Evolutionary conservation across 202 grass and related monocot species (phyloP).

Genomic region (Dendrocalamus latiflorus): DNA sequence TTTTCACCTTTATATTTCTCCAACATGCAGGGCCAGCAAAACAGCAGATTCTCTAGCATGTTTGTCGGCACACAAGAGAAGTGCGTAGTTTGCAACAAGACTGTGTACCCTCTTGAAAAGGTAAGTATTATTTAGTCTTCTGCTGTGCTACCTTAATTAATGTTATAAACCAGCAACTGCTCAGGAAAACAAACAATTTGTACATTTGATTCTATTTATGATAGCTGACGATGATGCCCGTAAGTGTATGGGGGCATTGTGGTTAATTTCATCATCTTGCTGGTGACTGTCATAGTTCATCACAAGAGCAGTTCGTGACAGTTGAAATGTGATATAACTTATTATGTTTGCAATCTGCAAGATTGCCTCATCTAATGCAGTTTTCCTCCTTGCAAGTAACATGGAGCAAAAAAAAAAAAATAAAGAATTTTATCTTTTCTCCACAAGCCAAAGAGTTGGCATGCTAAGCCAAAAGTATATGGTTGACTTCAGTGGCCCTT

Average conservation of each 20-base stretch:
- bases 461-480: not conserved
- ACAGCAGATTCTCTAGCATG: constrained; percentile 69
- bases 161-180: not conserved
- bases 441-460: not conserved
- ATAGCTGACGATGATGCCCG: not conserved
- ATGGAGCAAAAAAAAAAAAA: not conserved
- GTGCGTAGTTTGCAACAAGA: constrained; percentile 81
- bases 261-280: not conserved
- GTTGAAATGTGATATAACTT: not conserved
- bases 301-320: not conserved
- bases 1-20: constrained; percentile 1
- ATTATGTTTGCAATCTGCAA: not conserved
- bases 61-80: constrained; percentile 86
- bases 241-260: not conserved
- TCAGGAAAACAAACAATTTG: not conserved
- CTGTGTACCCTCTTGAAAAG: constrained; percentile 89
- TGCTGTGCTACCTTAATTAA: not conserved
- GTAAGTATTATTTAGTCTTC: constrained; percentile 35
- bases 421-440: not conserved
- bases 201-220: constrained; percentile 4
- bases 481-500: not conserved
- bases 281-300: constrained; percentile 1
- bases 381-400: not conserved
- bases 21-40: constrained; percentile 46
- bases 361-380: not conserved